Conservation (phyloP, 768 basidiomycete genomes). For the Pholiota microspora region DNA sequence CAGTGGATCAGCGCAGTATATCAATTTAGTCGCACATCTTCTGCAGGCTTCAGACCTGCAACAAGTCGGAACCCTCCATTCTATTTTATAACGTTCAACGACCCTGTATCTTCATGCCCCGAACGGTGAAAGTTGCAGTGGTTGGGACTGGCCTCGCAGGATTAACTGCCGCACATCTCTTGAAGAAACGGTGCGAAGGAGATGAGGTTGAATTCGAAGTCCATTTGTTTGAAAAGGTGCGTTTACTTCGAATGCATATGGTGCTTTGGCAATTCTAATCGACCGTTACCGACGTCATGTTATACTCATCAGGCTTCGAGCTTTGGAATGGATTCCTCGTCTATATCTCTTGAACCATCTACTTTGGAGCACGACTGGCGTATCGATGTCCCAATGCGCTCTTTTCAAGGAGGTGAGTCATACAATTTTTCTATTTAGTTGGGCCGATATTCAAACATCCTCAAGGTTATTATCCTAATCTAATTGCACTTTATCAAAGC, state of each 20-base stretch:
- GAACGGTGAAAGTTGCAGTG: slow-evolving; percentile 61
- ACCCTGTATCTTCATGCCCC: slow-evolving; percentile 22
- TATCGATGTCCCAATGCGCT: slow-evolving; percentile 80
- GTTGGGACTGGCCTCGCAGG: slow-evolving; percentile 75
- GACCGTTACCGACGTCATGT: slow-evolving; percentile 2
- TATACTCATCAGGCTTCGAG: slow-evolving; percentile 38
- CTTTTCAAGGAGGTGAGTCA: slow-evolving; percentile 70
- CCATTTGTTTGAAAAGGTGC: slow-evolving; percentile 73
- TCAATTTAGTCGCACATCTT: neutral
- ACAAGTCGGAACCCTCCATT: too few relatives aligned
- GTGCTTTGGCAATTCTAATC: neutral
- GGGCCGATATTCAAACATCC: slow-evolving; percentile 1
- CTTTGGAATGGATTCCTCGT: slow-evolving; percentile 71
- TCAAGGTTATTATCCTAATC: slow-evolving; percentile 64
- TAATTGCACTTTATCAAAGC: slow-evolving; percentile 64
- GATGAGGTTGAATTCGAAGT: slow-evolving; percentile 55
- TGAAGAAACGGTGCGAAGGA: slow-evolving; percentile 34
- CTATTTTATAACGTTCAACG: neutral
- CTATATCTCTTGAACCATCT: slow-evolving; percentile 42
- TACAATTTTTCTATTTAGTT: neutral
- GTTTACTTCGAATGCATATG: slow-evolving; percentile 15
- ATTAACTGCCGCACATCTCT: slow-evolving; percentile 62
- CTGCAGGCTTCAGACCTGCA: too few relatives aligned
- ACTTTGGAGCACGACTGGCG: slow-evolving; percentile 42
- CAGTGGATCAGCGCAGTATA: neutral